Percentiles rank a stretch among this genome's conserved stretches.
These are phyloP conservation scores for Scheffersomyces amazonensis DNA, from an alignment of 805 yeast genomes.

Conservation along the genomic window DNA sequence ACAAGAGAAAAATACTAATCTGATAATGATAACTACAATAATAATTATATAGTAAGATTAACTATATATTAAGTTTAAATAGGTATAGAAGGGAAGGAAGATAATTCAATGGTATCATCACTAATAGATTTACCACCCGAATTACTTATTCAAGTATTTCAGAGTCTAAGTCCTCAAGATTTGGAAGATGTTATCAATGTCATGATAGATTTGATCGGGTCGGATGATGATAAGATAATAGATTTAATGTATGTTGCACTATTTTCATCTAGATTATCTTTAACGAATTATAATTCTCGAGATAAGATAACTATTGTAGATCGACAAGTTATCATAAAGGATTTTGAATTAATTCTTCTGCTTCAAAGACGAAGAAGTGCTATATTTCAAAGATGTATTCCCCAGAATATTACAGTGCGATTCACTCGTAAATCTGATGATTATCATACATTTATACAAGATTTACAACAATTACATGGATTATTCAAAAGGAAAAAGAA, in stretches of 20 bases:
- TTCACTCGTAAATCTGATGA: constrained; percentile 6
- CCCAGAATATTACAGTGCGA: neutral
- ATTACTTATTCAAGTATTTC: neutral
- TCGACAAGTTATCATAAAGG: neutral
- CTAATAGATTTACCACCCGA: neutral
- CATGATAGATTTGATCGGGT: too few relatives aligned
- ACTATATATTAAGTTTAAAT: too few relatives aligned
- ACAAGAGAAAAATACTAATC: too few relatives aligned
- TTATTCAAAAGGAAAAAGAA: neutral
- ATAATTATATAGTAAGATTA: too few relatives aligned
- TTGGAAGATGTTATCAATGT: neutral
- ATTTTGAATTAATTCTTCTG: neutral
- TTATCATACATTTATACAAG: constrained; percentile 6
- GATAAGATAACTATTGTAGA: neutral
- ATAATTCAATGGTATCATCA: too few relatives aligned
- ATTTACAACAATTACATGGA: constrained; percentile 3
- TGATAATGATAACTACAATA: too few relatives aligned
- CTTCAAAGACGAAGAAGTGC: neutral
- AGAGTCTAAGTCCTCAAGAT: neutral
- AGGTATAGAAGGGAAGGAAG: too few relatives aligned
- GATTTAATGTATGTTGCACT: neutral
- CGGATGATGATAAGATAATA: neutral
- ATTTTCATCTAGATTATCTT: neutral
- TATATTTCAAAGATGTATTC: neutral
- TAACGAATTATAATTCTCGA: neutral